Base-by-base conservation (phyloP, 805 yeast genomes). In the Saturnispora serradocipensis region DNA sequence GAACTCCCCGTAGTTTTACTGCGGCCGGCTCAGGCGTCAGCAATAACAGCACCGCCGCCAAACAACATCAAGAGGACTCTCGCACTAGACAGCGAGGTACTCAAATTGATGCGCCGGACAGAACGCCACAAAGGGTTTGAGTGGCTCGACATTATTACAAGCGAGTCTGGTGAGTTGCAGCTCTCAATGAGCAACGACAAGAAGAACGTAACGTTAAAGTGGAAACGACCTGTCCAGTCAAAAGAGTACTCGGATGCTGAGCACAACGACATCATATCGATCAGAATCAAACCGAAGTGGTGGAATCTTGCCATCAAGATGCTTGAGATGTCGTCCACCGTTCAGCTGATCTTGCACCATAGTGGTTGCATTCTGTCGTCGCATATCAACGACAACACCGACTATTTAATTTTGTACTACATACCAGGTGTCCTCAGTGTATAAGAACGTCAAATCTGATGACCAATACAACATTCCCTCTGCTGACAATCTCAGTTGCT, bases 1-100 rank as follows among this genome's bases (percentile, higher is more conserved):
- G 79, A 80, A 48, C 77, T 90, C 18, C 91, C 95, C 0, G 86
- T 86, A 1, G 71, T 81, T 57, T 69, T 86, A 42, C 60, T 86
- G 51, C 76, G 80, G 53, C 72, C 71, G 55, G 76, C 73, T 15
- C 80, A 76, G 53, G 82, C 79, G 51, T 42, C 44, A 6, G 24
- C 36, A n/a, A 42, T 40, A 18, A 18, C 22, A 2, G 30, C 30
- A 5, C 32, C 43, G 13, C 24, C 43, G n/a, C 46, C 46, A n/a
- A 35, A 43, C n/a, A 28, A 43, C 15, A 27, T 43, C 16, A 39
- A 25, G 18, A 13, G 25, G 3, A 34, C 43, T 1, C 11, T 49
- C 27, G 36, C 47, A 2, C 13, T 34, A 25, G 35, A 18, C 15
- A n/a, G 43, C 5, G 47, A 49, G 13, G 27, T 86, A 54, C 62